Evolutionary conservation across 139 green algal species (phyloP).

Genomic region (Chlamydomonas asymmetrica): DNA sequence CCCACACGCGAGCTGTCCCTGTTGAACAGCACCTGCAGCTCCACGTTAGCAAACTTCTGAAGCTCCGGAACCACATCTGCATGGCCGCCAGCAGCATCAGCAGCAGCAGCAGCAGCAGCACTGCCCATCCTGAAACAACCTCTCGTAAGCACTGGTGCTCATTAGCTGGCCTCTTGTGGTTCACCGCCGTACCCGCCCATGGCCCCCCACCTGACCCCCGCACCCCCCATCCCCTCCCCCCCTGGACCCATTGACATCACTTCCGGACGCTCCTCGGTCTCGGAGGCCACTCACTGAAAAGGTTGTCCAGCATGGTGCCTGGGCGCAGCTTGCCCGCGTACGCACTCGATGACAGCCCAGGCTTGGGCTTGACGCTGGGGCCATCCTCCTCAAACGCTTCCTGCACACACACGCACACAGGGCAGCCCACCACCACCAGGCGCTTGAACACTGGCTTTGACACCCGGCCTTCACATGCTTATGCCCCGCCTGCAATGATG

Average conservation of each 20-base stretch:
- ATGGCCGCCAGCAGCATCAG: neutral
- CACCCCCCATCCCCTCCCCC: too few relatives aligned
- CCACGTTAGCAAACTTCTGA: slow-evolving; percentile 72
- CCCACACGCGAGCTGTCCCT: slow-evolving; percentile 63
- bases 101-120: slow-evolving; percentile 2
- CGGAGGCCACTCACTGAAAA: slow-evolving; percentile 38
- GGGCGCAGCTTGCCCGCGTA: slow-evolving; percentile 39
- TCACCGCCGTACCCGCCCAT: too few relatives aligned
- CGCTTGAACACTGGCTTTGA: neutral
- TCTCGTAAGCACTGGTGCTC: neutral
- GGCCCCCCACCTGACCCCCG: too few relatives aligned
- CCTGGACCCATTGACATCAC: neutral
- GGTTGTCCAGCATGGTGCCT: slow-evolving; percentile 52
- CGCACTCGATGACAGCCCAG: neutral
- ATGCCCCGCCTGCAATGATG: too few relatives aligned
- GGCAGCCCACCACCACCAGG: neutral
- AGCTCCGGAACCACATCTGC: slow-evolving; percentile 81
- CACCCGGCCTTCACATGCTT: too few relatives aligned
- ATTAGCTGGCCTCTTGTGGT: neutral
- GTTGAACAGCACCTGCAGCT: slow-evolving; percentile 69
- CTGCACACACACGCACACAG: slow-evolving; percentile 6
- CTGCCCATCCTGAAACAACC: neutral
- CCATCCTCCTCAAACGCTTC: slow-evolving; percentile 17
- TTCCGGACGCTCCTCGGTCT: too few relatives aligned
- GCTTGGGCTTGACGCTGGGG: slow-evolving; percentile 11